Base-by-base conservation (phyloP, 2,329 filamentous ascomycete genomes). In the Ophiocordyceps australis region DNA sequence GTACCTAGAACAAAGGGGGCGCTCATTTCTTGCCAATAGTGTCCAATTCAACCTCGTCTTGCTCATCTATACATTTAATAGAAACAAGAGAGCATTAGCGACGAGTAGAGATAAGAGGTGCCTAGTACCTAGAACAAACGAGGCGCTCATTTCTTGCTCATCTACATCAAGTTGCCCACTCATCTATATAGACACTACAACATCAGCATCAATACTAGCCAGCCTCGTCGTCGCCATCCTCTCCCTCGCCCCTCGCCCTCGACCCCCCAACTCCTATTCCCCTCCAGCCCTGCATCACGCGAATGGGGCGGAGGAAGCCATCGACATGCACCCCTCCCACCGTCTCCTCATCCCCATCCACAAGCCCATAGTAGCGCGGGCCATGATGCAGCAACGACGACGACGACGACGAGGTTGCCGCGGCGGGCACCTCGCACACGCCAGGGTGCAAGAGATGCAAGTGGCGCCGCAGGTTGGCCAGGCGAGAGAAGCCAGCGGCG, bases 281-380 rank as follows among this genome's bases (percentile, higher is more conserved):
- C 27, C 29, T 45, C 63, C 62, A 68, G 0, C 62, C 63, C 22
- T 40, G 47, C 6, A 55, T 48, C 1, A 53, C 45, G 30, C 53
- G 49, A 27, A 79, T 57, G 4, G 63, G 60, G 39, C 56, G 54
- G 37, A 81, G 35, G 38, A 76, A 81, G 0, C 74, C 69, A 43
- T 81, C 74, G 2, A 69, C 60, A 37, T 79, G 74, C 13, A 79
- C 67, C 0, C 58, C 73, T 1, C 72, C 74, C 7, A 57, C 36
- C 38, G 69, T 61, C 38, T 71, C 65, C 29, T 60, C 63, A 37
- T 55, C 62, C 30, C 58, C 52, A 13, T 52, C 50, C n/a, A n/a
- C n/a, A n/a, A n/a, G n/a, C n/a, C n/a, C n/a, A n/a, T n/a, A n/a
- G n/a, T n/a, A n/a, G n/a, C n/a, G n/a, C n/a, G n/a, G n/a, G n/a